Base-by-base conservation (phyloP, 2,329 filamentous ascomycete species). In the Colletotrichum zoysiae region DNA sequence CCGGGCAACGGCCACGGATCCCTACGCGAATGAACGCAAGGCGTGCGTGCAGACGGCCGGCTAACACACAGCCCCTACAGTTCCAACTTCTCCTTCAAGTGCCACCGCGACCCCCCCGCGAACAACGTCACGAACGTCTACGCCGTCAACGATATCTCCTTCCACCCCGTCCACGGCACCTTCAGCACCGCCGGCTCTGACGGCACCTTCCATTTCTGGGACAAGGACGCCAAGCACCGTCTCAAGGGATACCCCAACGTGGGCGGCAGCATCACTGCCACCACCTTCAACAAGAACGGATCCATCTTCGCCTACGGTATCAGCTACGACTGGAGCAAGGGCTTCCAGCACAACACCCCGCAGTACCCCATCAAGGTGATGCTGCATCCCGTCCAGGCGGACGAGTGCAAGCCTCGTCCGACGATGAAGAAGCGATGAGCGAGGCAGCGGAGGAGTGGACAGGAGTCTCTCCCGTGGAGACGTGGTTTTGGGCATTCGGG, bases 81-180 rank as follows among this genome's bases (percentile, higher is more conserved):
- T 78, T 93, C 92, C 78, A 98, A 99, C 86, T 99, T 99, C 86
- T 97, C 94, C 53, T 99, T 99, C 90, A 98, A 98, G 84, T 99
- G 96, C 83, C 96, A 99, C 82, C 95, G 96, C 71, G 94, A 97
- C 77, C 89, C 90, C 6, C 90, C 93, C 1, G 84, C 90, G 69
- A 89, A 89, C 78, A 95, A 94, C 82, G 85, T 92, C 75, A 94
- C 93, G 77, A 96, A 95, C 79, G 96, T 98, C 77, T 96, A 95
- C 86, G 92, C 95, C 1, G 95, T 99, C 79, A 99, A 99, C 84
- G 92, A 95, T 76, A 99, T 99, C 82, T 97, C 94, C 33, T 98
- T 98, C 90, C 96, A 99, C 84, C 96, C 96, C 1, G 88, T 93
- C 16, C 95, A 98, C 82, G 96, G 96, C 78, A 99, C 96, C n/a